Conservation (phyloP, 768 basidiomycete species). For the Kwoniella pini region DNA sequence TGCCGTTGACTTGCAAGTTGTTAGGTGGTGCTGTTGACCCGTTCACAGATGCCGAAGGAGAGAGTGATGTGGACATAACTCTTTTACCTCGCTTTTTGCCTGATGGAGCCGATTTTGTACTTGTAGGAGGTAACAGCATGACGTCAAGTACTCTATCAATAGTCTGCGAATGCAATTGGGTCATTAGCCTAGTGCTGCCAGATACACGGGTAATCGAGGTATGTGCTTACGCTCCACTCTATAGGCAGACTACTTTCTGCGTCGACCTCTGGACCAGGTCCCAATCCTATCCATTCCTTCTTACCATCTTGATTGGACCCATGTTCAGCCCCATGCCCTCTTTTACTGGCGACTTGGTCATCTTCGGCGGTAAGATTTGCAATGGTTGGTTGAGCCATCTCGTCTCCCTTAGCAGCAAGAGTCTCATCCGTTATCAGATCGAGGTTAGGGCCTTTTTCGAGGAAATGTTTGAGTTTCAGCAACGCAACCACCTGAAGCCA, state of each 20-base stretch:
- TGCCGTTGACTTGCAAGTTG: not conserved
- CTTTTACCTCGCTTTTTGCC: conserved; percentile 12
- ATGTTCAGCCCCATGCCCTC: conserved; percentile 39
- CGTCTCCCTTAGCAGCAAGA: conserved; percentile 45
- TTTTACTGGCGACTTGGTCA: conserved; percentile 51
- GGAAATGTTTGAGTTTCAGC: conserved; percentile 75
- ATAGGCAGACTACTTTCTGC: conserved; percentile 73
- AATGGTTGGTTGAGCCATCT: conserved; percentile 43
- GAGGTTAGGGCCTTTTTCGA: conserved; percentile 68
- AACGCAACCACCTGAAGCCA: conserved; percentile 74
- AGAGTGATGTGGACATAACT: conserved; percentile 24
- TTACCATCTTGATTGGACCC: conserved; percentile 2
- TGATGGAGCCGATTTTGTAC: conserved; percentile 28
- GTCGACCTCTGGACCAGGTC: conserved; percentile 62
- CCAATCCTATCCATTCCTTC: conserved; percentile 43
- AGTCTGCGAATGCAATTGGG: conserved; percentile 56
- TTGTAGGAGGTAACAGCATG: conserved; percentile 63
- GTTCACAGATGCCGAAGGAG: conserved; percentile 34
- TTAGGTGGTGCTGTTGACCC: conserved; percentile 8
- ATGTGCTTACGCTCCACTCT: conserved; percentile 63
- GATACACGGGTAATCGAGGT: not conserved
- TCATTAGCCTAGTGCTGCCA: not conserved
- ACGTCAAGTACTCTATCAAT: conserved; percentile 90
- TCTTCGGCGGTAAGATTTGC: conserved; percentile 42
- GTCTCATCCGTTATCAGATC: conserved; percentile 60